Base-by-base conservation (phyloP, 495 filamentous ascomycete species). In the Extremus antarcticus region DNA sequence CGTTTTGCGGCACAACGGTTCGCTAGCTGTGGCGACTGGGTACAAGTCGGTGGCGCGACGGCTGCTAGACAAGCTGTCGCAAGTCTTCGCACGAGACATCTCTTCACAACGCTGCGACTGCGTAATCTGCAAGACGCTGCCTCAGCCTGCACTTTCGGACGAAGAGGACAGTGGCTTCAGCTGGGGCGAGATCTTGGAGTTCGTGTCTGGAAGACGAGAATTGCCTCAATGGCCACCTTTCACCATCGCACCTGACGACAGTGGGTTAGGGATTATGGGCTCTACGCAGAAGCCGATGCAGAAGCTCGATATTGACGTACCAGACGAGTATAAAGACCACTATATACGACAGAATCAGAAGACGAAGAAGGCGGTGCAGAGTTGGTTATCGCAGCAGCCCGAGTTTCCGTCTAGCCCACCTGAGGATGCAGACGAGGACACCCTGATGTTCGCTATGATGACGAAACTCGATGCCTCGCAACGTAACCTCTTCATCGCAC, bases 111-210 rank as follows among this genome's bases (percentile, higher is more conserved):
- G 78, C 2, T 96, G 90, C 66, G 68, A 69, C 20, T 91, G 90
- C 67, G 68, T 86, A 46, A 85, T 95, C 74, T 96, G 90, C 62
- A 76, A 86, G 40, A 54, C 57, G 38, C 51, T 56, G 8, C 61
- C 61, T 16, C 50, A 54, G 24, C 24, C 52, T 25, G 25, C 32
- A 0, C 58, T 68, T 32, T 66, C 70, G 3, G 76, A 76, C 23
- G 76, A 73, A 3, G 71, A 76, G 19, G 58, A 73, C 15, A 71
- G 72, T 19, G 90, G 90, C 1, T 74, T 96, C n/a, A 90, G 88
- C 59, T 99, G 94, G 94, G 90, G 91, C 1, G 94, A 97, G 60
- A 87, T 97, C 7, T 74, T 99, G 22, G 92, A 99, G 70, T 80
- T 88, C 58, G 89, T 95, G 4, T 90, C 88, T 53, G 90, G 90